phyloP scores from a whole-genome alignment of 352 stramenopile species.

The Globisporangium middletonii region DNA sequence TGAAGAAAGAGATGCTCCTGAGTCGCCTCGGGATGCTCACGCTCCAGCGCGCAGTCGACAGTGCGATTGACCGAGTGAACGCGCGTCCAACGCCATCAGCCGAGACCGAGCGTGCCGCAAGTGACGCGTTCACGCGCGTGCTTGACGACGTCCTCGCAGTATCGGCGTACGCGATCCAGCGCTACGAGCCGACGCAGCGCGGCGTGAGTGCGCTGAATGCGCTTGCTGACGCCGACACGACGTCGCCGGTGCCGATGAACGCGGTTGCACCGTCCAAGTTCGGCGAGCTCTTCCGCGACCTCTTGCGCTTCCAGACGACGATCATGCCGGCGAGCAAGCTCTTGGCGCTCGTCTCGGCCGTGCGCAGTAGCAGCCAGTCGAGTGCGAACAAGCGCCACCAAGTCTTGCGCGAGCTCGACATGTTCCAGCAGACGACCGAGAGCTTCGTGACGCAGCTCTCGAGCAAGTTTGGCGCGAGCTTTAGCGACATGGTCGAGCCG shows the following conservation, averaged over 20 bases:
- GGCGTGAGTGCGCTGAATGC: constrained; percentile 12
- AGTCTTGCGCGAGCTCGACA: constrained; percentile 76
- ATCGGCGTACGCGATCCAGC: constrained; percentile 39
- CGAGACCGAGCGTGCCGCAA: constrained; percentile 24
- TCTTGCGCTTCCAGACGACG: constrained; percentile 64
- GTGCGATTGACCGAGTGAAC: constrained; percentile 50
- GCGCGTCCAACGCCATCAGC: constrained; percentile 28
- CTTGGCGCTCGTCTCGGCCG: constrained; percentile 35
- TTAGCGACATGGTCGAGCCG: constrained; percentile 82
- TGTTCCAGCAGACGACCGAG: constrained; percentile 86
- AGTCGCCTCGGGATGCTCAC: constrained; percentile 74
- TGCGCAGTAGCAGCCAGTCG: constrained; percentile 15
- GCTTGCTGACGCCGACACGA: not conserved
- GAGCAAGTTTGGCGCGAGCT: constrained; percentile 67
- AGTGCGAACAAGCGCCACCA: constrained; percentile 52
- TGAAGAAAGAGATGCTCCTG: constrained; percentile 92
- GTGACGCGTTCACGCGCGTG: constrained; percentile 15
- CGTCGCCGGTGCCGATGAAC: constrained; percentile 13
- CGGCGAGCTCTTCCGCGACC: constrained; percentile 70
- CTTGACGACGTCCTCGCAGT: constrained; percentile 12
- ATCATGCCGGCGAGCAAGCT: constrained; percentile 66
- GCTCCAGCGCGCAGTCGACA: constrained; percentile 50
- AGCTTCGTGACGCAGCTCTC: constrained; percentile 64
- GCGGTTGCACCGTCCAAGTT: constrained; percentile 41
- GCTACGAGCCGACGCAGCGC: constrained; percentile 22